phyloP scores from a whole-genome alignment of 345 rosid species.

The Raphanus sativus region DNA sequence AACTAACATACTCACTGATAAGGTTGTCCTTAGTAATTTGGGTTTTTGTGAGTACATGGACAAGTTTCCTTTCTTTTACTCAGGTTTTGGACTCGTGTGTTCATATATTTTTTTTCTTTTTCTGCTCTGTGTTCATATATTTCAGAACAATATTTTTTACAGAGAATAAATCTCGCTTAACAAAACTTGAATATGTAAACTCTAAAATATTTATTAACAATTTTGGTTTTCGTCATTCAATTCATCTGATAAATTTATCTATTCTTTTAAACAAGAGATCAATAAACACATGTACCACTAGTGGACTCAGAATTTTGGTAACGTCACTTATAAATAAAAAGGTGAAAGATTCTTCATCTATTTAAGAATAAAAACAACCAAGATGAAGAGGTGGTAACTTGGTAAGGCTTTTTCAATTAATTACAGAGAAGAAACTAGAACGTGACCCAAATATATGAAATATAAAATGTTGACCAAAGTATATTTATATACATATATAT shows the following conservation, averaged over 20 bases:
- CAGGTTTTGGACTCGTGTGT: too few relatives aligned
- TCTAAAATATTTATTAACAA: background rate
- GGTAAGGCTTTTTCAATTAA: background rate
- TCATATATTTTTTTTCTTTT: too few relatives aligned
- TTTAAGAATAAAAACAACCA: background rate
- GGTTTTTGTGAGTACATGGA: too few relatives aligned
- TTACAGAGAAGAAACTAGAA: background rate
- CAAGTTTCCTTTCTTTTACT: too few relatives aligned
- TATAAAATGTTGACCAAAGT: too few relatives aligned
- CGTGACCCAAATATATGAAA: background rate
- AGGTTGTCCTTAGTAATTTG: too few relatives aligned
- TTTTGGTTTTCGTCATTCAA: background rate
- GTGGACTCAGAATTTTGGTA: background rate
- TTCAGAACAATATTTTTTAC: too few relatives aligned
- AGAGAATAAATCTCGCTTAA: too few relatives aligned
- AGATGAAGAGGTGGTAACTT: background rate
- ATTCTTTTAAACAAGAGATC: background rate
- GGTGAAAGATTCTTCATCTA: conserved; percentile 3
- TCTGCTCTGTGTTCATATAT: too few relatives aligned
- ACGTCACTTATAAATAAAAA: background rate
- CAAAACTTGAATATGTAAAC: background rate
- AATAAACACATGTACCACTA: background rate
- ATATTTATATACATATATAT: too few relatives aligned
- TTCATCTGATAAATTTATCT: too few relatives aligned
- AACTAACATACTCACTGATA: too few relatives aligned